A percentile compares a stretch with the other conserved stretches of the same genome.
These are phyloP conservation scores for Debaryomyces hansenii DNA, from an alignment of 805 yeast species.

Conservation along the genomic window DNA sequence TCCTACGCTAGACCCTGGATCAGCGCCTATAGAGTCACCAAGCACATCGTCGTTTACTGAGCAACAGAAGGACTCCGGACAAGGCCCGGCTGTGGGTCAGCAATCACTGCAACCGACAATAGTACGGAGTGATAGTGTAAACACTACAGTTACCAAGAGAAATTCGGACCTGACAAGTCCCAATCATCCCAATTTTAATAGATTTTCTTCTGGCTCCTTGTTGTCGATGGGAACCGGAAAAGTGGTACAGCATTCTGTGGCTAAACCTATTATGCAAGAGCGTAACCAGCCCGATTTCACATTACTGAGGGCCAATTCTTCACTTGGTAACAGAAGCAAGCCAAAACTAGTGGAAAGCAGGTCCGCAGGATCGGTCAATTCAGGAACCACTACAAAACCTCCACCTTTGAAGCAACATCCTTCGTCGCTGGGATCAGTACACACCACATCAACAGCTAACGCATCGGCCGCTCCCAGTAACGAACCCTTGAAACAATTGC, in stretches of 20 bases:
- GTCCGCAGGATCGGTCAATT: slow-evolving; percentile 9
- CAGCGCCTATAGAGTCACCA: slow-evolving; percentile 27
- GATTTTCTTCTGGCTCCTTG: slow-evolving; percentile 38
- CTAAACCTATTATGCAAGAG: slow-evolving; percentile 16
- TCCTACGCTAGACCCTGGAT: slow-evolving; percentile 51
- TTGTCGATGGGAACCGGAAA: slow-evolving; percentile 45
- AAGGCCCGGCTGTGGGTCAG: background rate
- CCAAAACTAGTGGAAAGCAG: slow-evolving; percentile 24
- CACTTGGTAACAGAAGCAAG: slow-evolving; percentile 8
- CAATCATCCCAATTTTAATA: slow-evolving; percentile 23
- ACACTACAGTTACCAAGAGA: slow-evolving; percentile 2
- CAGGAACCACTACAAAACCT: background rate
- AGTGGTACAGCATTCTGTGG: slow-evolving; percentile 27
- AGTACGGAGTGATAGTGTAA: slow-evolving; percentile 11
- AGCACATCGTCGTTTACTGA: slow-evolving; percentile 22
- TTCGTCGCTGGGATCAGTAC: slow-evolving; percentile 21
- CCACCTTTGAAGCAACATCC: slow-evolving; percentile 17
- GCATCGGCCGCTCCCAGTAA: slow-evolving; percentile 11
- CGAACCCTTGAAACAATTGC: slow-evolving; percentile 79
- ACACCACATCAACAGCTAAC: slow-evolving; percentile 20
- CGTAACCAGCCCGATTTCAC: slow-evolving; percentile 12
- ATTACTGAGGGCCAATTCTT: background rate
- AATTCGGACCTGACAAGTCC: slow-evolving; percentile 18
- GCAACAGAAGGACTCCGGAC: slow-evolving; percentile 9
- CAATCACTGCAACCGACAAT: background rate